These are phyloP conservation scores for Penicillium pulvis DNA, from an alignment of 495 filamentous ascomycete species.

Conservation along the genomic window DNA sequence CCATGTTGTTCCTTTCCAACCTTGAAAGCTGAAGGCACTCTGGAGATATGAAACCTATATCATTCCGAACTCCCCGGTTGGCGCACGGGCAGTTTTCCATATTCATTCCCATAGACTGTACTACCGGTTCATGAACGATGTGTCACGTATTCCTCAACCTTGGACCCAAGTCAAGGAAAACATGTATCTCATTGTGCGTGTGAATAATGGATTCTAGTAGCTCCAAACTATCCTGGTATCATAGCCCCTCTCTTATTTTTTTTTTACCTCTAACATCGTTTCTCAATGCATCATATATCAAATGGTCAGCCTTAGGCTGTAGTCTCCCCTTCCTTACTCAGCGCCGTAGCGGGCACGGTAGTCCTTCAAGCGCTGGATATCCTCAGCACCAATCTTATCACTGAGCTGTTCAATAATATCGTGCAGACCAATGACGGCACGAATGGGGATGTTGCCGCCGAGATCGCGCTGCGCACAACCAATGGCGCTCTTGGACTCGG, in stretches of 20 bases:
- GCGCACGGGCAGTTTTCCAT: background rate
- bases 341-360: constrained; percentile 73
- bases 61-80: constrained; percentile 1
- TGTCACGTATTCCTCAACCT: background rate
- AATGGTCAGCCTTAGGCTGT: too few species aligned
- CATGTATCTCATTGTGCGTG: background rate
- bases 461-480: constrained; percentile 74
- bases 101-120: background rate
- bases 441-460: constrained; percentile 47
- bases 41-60: background rate
- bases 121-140: constrained; percentile 5
- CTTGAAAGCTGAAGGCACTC: background rate
- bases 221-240: constrained; percentile 29
- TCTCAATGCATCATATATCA: constrained; percentile 19
- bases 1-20: background rate
- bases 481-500: constrained; percentile 66
- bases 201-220: constrained; percentile 15
- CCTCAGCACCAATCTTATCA: constrained; percentile 53
- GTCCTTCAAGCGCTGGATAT: constrained; percentile 72
- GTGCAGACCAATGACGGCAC: constrained; percentile 60
- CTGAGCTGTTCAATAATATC: constrained; percentile 72
- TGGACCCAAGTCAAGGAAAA: background rate
- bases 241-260: constrained; percentile 12
- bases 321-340: constrained; percentile 23
- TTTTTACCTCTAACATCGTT: constrained; percentile 23